A percentile compares a stretch with the other conserved stretches of the same genome.
These are phyloP conservation scores for Platanus orientalis DNA, from an alignment of 164 flowering plant species.

Conservation along the genomic window DNA sequence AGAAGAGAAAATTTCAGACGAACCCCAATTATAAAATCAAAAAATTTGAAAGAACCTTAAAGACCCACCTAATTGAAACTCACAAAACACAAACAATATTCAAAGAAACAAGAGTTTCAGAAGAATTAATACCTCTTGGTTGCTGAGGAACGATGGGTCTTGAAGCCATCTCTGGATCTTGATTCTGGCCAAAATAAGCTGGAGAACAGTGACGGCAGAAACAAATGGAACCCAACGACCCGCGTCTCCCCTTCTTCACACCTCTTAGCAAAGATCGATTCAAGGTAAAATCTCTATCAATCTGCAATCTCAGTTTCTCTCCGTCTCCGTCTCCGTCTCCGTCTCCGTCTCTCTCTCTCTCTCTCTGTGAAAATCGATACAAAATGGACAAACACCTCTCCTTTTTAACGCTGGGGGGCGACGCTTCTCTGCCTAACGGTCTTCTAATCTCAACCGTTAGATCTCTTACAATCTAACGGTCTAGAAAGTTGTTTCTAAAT, in stretches of 20 bases:
- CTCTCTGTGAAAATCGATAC: not conserved
- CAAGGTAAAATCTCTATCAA: not conserved
- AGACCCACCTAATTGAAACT: not conserved
- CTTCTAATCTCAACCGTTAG: not conserved
- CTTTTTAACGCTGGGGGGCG: not conserved
- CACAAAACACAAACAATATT: not conserved
- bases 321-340: no score
- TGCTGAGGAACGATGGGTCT: not conserved
- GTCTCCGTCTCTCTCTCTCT: no score
- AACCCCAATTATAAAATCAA: not conserved
- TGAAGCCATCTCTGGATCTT: constrained; percentile 8
- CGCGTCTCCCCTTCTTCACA: constrained; percentile 34
- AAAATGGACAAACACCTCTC: not conserved
- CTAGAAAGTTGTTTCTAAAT: not conserved
- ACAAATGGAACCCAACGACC: constrained; percentile 42
- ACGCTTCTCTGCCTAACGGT: not conserved
- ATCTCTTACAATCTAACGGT: not conserved
- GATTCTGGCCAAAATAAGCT: constrained; percentile 29
- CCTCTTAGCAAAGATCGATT: constrained; percentile 16
- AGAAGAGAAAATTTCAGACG: not conserved
- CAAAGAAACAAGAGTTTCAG: not conserved
- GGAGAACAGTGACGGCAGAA: constrained; percentile 39
- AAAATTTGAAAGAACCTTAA: not conserved
- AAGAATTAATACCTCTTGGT: not conserved
- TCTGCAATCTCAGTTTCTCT: no score